Conservation (phyloP, 768 basidiomycete genomes). For the Trametes coccinea region DNA sequence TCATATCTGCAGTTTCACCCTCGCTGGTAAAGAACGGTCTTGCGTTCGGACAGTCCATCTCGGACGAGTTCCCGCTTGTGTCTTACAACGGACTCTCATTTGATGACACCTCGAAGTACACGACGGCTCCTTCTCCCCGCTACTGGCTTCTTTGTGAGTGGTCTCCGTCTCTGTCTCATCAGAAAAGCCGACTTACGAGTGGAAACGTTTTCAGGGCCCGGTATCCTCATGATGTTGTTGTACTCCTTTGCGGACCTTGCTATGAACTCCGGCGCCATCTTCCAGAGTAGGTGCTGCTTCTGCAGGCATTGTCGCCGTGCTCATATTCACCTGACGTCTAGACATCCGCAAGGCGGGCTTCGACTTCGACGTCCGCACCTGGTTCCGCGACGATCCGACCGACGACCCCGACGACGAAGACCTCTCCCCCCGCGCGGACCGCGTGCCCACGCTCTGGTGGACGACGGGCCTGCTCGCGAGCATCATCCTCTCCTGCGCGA, state of each 20-base stretch:
- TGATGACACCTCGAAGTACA: slow-evolving; percentile 31
- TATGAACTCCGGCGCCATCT: slow-evolving; percentile 40
- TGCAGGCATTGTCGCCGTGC: no score
- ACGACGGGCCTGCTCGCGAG: slow-evolving; percentile 39
- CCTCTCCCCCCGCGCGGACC: slow-evolving; percentile 45
- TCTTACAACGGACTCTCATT: slow-evolving; percentile 48
- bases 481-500: slow-evolving; percentile 50
- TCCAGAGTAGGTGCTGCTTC: slow-evolving; percentile 19
- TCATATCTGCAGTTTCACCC: slow-evolving; percentile 41
- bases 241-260: slow-evolving; percentile 58
- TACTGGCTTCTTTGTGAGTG: slow-evolving; percentile 27
- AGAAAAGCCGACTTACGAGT: no score
- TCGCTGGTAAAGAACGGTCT: slow-evolving; percentile 52
- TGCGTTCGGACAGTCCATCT: slow-evolving; percentile 43
- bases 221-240: slow-evolving; percentile 60
- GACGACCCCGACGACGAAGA: slow-evolving; percentile 23
- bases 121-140: slow-evolving; percentile 29
- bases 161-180: no score
- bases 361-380: slow-evolving; percentile 16
- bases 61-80: slow-evolving; percentile 44
- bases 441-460: slow-evolving; percentile 60
- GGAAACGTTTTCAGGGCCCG: slow-evolving; percentile 41
- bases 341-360: slow-evolving; percentile 12
- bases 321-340: background rate
- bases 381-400: slow-evolving; percentile 24